phyloP scores from a whole-genome alignment of 2,329 filamentous ascomycete species.

The Penicillium sp. region DNA sequence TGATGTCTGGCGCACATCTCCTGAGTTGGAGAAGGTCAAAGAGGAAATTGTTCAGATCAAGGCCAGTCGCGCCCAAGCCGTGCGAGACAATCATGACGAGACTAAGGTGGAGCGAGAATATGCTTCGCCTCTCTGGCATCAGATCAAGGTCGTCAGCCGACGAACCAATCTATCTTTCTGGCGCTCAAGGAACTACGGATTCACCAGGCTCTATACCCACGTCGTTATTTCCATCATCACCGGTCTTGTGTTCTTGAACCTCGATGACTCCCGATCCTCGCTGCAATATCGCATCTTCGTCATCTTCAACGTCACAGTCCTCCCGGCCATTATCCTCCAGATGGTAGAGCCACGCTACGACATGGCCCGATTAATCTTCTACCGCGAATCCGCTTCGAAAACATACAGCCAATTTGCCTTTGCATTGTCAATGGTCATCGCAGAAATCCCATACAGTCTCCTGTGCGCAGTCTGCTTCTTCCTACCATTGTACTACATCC shows the following conservation, averaged over 20 bases:
- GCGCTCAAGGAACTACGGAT: constrained; percentile 84
- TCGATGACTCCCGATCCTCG: constrained; percentile 71
- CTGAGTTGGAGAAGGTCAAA: constrained; percentile 67
- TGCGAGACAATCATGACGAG: constrained; percentile 38
- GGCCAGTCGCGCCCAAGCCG: constrained; percentile 54
- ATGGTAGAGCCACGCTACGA: constrained; percentile 85
- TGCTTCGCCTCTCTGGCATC: constrained; percentile 75
- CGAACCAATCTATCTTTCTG: constrained; percentile 78
- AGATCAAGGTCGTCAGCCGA: constrained; percentile 70
- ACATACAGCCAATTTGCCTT: constrained; percentile 83
- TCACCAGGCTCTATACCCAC: constrained; percentile 84
- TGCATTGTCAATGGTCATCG: constrained; percentile 71
- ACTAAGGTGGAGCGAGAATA: constrained; percentile 67
- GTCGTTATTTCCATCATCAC: constrained; percentile 74
- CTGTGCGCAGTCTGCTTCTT: constrained; percentile 80
- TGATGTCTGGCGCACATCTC: constrained; percentile 72
- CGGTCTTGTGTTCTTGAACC: constrained; percentile 74
- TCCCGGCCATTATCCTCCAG: constrained; percentile 77
- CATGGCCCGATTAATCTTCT: constrained; percentile 75
- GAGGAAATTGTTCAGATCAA: constrained; percentile 67
- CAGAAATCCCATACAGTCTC: constrained; percentile 80
- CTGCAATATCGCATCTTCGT: constrained; percentile 86
- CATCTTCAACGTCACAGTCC: constrained; percentile 81
- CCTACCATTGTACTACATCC: constrained; percentile 80
- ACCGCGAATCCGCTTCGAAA: constrained; percentile 81